phyloP scores from a whole-genome alignment of 2,329 filamentous ascomycete species.

The Tothia fuscella region DNA sequence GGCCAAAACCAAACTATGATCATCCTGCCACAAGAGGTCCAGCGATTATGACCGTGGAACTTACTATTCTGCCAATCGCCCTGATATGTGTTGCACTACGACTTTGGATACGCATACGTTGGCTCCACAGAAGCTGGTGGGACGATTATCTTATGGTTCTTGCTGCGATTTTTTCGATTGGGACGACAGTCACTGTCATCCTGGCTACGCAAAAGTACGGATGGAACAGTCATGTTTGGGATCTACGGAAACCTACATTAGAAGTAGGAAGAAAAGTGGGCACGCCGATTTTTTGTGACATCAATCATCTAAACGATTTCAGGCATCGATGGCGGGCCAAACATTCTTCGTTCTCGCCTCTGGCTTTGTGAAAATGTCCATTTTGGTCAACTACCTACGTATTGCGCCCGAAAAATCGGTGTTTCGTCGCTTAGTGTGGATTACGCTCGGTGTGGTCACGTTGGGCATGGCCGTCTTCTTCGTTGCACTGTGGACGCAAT shows the following conservation, averaged over 20 bases:
- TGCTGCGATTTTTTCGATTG: constrained; percentile 21
- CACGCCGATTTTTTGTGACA: not conserved
- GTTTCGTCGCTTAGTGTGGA: constrained; percentile 27
- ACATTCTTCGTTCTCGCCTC: constrained; percentile 27
- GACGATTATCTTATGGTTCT: constrained; percentile 28
- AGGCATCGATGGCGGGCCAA: constrained; percentile 28
- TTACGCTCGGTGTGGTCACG: constrained; percentile 23
- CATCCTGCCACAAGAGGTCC: constrained; percentile 10
- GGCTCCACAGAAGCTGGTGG: constrained; percentile 27
- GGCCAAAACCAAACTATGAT: constrained; percentile 10
- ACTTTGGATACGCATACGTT: constrained; percentile 24
- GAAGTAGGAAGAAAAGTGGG: constrained; percentile 8
- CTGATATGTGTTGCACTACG: constrained; percentile 24
- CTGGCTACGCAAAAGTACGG: constrained; percentile 25
- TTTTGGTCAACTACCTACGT: constrained; percentile 27
- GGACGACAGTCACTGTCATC: constrained; percentile 8
- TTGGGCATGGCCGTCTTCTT: constrained; percentile 25
- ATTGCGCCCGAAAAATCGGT: constrained; percentile 27
- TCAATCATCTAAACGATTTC: constrained; percentile 12
- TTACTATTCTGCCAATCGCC: constrained; percentile 25
- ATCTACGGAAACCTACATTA: constrained; percentile 15
- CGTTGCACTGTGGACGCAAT: constrained; percentile 22
- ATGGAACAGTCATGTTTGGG: constrained; percentile 28
- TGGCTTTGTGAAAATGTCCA: constrained; percentile 26
- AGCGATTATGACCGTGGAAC: constrained; percentile 14